Conservation (phyloP, 768 basidiomycete genomes). For the Panaeolus cyanescens region DNA sequence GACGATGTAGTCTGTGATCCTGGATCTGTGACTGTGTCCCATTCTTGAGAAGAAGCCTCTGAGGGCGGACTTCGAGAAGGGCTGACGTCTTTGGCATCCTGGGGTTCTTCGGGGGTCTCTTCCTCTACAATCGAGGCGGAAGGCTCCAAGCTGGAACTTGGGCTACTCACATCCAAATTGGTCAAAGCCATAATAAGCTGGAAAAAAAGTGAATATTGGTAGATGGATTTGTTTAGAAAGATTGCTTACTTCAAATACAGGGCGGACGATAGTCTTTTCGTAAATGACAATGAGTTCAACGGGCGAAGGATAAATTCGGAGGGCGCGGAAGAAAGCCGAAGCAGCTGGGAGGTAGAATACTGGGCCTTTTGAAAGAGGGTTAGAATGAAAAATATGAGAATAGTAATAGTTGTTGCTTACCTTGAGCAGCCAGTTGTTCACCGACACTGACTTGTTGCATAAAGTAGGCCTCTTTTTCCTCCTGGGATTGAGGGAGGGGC, state of each 20-base stretch:
- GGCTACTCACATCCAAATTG: constrained; percentile 83
- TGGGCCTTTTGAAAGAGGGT: constrained; percentile 56
- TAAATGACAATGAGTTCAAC: constrained; percentile 95
- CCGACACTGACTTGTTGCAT: constrained; percentile 88
- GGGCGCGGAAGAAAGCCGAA: constrained; percentile 88
- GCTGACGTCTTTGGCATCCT: constrained; percentile 43
- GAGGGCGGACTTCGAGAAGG: constrained; percentile 75
- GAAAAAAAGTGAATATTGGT: constrained; percentile 7
- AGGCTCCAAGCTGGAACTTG: constrained; percentile 39
- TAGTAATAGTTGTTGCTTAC: constrained; percentile 41
- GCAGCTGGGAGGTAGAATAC: constrained; percentile 79
- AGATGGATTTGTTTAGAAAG: neutral
- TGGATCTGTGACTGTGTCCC: constrained; percentile 85
- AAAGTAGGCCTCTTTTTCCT: constrained; percentile 88
- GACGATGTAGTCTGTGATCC: constrained; percentile 49
- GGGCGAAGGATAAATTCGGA: constrained; percentile 92
- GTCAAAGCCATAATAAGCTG: constrained; percentile 74
- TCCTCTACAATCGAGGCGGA: constrained; percentile 30
- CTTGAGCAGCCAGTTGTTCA: constrained; percentile 78
- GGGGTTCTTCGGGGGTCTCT: constrained; percentile 45
- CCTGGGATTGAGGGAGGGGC: constrained; percentile 62
- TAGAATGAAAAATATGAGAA: neutral
- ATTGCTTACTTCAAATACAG: constrained; percentile 70
- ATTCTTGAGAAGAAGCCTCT: constrained; percentile 87
- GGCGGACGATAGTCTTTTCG: constrained; percentile 83